These are phyloP conservation scores for Rhodocollybia butyracea DNA, from an alignment of 768 basidiomycete genomes.

Conservation along the genomic window DNA sequence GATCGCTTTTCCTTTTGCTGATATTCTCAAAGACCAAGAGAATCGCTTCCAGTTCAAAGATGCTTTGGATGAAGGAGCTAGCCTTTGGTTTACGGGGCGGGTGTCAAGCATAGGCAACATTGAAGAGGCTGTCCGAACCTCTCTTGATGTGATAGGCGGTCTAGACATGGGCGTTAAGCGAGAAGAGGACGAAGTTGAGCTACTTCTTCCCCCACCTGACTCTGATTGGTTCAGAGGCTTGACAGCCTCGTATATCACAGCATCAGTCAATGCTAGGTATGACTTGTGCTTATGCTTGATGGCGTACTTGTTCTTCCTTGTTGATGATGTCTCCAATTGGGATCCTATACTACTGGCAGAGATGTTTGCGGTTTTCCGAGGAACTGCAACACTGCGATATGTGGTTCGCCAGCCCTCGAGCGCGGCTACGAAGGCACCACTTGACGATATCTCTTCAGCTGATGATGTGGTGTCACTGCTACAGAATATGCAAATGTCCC, in stretches of 20 bases:
- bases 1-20: slow-evolving; percentile 71
- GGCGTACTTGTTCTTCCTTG: slow-evolving; percentile 67
- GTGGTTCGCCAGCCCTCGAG: slow-evolving; percentile 57
- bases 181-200: slow-evolving; percentile 64
- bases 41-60: slow-evolving; percentile 50
- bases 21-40: slow-evolving; percentile 69
- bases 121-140: slow-evolving; percentile 49
- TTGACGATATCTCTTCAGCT: slow-evolving; percentile 27
- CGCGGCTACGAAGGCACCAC: slow-evolving; percentile 21
- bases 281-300: slow-evolving; percentile 67
- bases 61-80: slow-evolving; percentile 54
- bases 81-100: slow-evolving; percentile 59
- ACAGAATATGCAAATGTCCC: slow-evolving; percentile 72
- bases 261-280: slow-evolving; percentile 69
- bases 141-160: slow-evolving; percentile 69
- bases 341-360: slow-evolving; percentile 56
- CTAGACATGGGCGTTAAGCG: slow-evolving; percentile 69
- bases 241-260: slow-evolving; percentile 58
- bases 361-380: slow-evolving; percentile 78
- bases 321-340: slow-evolving; percentile 46
- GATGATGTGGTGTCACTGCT: slow-evolving; percentile 69
- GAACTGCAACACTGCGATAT: slow-evolving; percentile 66
- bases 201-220: slow-evolving; percentile 44
- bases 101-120: slow-evolving; percentile 56
- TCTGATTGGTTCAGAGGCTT: slow-evolving; percentile 65